Conservation (phyloP, 2,329 filamentous ascomycete species). For the Venturiaceae sp. region DNA sequence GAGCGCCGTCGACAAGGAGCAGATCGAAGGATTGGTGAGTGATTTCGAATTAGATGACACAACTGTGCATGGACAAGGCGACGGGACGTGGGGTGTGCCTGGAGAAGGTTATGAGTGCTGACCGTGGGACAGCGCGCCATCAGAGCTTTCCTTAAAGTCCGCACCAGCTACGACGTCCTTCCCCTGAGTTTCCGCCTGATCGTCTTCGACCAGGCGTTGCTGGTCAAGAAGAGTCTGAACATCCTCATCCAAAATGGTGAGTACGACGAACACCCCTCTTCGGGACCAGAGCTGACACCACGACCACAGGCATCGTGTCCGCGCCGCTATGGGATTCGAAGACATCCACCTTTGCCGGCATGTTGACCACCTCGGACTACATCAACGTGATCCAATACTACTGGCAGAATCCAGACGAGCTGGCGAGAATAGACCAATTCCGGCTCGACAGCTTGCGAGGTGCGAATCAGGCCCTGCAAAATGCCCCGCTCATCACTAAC, state of each 20-base stretch:
- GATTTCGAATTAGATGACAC: slow-evolving; percentile 7
- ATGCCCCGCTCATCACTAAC: background rate
- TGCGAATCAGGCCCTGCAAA: slow-evolving; percentile 29
- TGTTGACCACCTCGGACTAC: slow-evolving; percentile 92
- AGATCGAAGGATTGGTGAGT: slow-evolving; percentile 69
- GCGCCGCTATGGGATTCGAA: slow-evolving; percentile 95
- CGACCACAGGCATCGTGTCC: slow-evolving; percentile 74
- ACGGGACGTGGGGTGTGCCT: background rate
- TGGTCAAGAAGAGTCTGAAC: slow-evolving; percentile 94
- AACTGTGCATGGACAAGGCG: slow-evolving; percentile 4
- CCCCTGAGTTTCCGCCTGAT: slow-evolving; percentile 94
- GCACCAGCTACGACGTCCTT: slow-evolving; percentile 95
- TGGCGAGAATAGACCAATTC: slow-evolving; percentile 88
- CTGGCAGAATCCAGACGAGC: slow-evolving; percentile 87
- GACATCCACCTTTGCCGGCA: slow-evolving; percentile 82
- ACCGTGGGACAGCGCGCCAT: slow-evolving; percentile 34
- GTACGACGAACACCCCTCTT: slow-evolving; percentile 15
- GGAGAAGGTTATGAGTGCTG: slow-evolving; percentile 1
- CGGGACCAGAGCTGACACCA: slow-evolving; percentile 4
- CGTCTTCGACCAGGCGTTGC: slow-evolving; percentile 84
- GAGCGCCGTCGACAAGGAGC: slow-evolving; percentile 62
- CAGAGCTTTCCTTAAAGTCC: slow-evolving; percentile 89
- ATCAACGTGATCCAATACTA: slow-evolving; percentile 99
- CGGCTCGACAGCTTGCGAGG: slow-evolving; percentile 83
- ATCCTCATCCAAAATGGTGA: slow-evolving; percentile 92